Conservation (phyloP, 495 filamentous ascomycete genomes). For the Aspergillus incahuasiensis region DNA sequence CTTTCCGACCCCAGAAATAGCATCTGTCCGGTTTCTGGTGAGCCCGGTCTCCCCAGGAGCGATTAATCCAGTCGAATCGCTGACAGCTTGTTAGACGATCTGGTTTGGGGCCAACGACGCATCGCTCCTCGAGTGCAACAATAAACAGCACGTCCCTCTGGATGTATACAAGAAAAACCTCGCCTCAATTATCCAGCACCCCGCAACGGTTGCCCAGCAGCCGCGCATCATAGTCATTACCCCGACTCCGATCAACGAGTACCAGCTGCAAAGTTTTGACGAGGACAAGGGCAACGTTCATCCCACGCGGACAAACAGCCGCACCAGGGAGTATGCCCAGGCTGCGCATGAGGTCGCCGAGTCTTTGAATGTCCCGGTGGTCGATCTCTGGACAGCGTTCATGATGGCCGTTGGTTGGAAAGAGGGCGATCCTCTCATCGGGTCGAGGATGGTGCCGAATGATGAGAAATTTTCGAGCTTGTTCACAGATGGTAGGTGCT, state of each 20-base stretch:
- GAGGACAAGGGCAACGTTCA: constrained; percentile 40
- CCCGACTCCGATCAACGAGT: constrained; percentile 78
- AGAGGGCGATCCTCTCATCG: constrained; percentile 47
- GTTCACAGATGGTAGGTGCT: constrained; percentile 55
- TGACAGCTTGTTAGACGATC: constrained; percentile 49
- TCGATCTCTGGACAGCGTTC: constrained; percentile 71
- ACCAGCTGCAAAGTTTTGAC: constrained; percentile 55
- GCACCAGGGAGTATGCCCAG: constrained; percentile 67
- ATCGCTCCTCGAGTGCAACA: constrained; percentile 48
- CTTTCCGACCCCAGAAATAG: constrained; percentile 51
- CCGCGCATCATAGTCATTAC: constrained; percentile 71
- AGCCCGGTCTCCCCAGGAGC: neutral
- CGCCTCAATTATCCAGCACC: constrained; percentile 62
- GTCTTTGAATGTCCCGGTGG: constrained; percentile 57
- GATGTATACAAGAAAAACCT: constrained; percentile 69
- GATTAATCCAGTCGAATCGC: neutral
- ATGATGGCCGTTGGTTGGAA: constrained; percentile 64
- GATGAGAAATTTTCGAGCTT: constrained; percentile 47
- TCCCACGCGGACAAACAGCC: constrained; percentile 54
- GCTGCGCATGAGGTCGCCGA: constrained; percentile 60
- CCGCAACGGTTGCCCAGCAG: constrained; percentile 60
- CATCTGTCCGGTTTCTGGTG: constrained; percentile 64
- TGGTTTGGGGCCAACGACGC: constrained; percentile 91
- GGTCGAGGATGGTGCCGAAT: constrained; percentile 46
- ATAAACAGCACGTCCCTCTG: constrained; percentile 67